Evolutionary conservation across 2,329 filamentous ascomycete genomes (phyloP), one percentile per base, ranked within the genome.

Genomic region (Orbilia ellipsospora): DNA sequence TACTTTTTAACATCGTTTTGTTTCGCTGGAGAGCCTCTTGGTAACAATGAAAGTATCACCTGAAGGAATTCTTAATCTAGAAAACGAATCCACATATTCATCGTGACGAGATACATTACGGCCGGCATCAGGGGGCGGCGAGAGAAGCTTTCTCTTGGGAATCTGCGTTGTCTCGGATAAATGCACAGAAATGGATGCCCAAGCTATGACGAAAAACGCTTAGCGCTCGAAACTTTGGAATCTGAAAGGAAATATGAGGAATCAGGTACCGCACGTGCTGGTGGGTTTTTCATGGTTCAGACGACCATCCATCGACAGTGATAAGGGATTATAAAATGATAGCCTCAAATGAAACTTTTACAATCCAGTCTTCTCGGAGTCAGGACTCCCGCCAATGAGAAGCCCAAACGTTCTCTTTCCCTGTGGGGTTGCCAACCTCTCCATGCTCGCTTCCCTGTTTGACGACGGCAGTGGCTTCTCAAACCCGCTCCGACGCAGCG

Each of bases 401-500:
- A 61, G 6, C 26, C 1, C 23, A 23, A 23, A 23, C 23, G 23
- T 23, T 23, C 26, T 20, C 2, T 23, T n/a, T 28, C 52, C 4
- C 13, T 20, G 23, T 2, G 60, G 5, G 10, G 23, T 26, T 52
- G n/a, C 50, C n/a, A n/a, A 20, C 50, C 5, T 52, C 12, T 52
- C n/a, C 20, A 60, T 36, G 16, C 13, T 2, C 13, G 26, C 8
- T 8, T 23, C 23, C 31, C 16, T 57, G n/a, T n/a, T 44, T 56
- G 4, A n/a, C 4, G 18, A 54, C 67, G 67, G 67, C 23, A 54
- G 67, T 65, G 67, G 67, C 67, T 64, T 72, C 52, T 42, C 64
- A 64, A 72, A 23, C 57, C 63, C 51, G 51, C 59, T 64, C 52
- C 18, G 2, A 31, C 44, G 45, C 51, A 57, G 20, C 15, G 54